These are phyloP conservation scores for Ceratocystis papillata DNA, from an alignment of 2,329 filamentous ascomycete genomes.

Conservation along the genomic window DNA sequence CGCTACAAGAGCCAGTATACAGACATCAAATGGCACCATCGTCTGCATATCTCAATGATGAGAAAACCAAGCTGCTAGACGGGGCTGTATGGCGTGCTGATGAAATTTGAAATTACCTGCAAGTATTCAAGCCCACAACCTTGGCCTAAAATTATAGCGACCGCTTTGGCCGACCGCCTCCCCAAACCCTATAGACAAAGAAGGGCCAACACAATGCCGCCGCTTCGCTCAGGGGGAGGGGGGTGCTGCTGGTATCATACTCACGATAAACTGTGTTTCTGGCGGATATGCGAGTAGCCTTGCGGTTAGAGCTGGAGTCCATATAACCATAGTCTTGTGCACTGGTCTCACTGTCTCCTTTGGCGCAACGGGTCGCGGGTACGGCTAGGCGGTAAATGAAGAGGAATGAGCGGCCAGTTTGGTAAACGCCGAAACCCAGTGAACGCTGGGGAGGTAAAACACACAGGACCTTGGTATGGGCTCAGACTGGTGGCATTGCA, in stretches of 20 bases:
- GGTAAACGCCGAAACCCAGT: neutral
- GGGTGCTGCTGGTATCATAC: neutral
- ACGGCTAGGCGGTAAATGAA: conserved; percentile 4
- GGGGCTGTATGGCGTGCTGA: neutral
- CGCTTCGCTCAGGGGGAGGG: neutral
- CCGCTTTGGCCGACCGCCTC: neutral
- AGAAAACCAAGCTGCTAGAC: too few relatives aligned
- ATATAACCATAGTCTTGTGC: neutral
- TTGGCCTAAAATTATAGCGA: neutral
- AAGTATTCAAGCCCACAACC: neutral
- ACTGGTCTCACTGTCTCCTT: neutral
- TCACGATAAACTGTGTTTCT: neutral
- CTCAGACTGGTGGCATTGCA: neutral
- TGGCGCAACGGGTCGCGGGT: neutral
- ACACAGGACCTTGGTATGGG: neutral
- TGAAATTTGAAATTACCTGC: neutral
- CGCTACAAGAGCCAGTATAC: neutral
- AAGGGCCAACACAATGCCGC: neutral
- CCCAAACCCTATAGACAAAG: neutral
- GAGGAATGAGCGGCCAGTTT: neutral
- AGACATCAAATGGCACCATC: neutral
- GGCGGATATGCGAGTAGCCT: conserved; percentile 3
- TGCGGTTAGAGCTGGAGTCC: neutral
- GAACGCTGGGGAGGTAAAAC: neutral
- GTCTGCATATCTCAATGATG: too few relatives aligned